Evolutionary conservation across 2,329 filamentous ascomycete genomes (phyloP).

Genomic region (Aureobasidium sp.): DNA sequence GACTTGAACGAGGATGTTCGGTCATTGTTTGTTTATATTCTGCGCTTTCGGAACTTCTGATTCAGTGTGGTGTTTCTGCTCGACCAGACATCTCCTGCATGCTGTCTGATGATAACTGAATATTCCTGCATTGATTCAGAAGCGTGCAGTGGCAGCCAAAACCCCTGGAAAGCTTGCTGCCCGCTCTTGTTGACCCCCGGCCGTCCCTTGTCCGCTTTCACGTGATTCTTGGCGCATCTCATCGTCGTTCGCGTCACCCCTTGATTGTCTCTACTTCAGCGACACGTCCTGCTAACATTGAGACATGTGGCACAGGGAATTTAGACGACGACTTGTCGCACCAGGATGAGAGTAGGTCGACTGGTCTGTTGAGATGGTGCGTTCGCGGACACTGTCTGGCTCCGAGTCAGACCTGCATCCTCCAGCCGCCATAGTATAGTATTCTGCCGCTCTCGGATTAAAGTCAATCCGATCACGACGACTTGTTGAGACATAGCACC

Average conservation of each 20-base stretch:
- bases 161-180: conserved; percentile 11
- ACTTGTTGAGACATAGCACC: background rate
- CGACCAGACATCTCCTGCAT: background rate
- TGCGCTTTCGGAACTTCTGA: background rate
- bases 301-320: background rate
- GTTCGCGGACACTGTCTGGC: background rate
- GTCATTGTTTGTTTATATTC: conserved; percentile 1
- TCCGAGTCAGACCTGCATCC: background rate
- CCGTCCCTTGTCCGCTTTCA: background rate
- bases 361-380: background rate
- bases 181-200: background rate
- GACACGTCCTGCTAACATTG: background rate
- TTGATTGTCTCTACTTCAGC: background rate
- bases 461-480: background rate
- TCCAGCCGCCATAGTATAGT: background rate
- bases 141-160: background rate
- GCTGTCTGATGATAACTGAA: background rate
- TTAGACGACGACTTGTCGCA: background rate
- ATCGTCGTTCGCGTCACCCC: background rate
- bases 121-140: background rate
- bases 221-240: background rate
- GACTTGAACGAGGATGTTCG: conserved; percentile 6
- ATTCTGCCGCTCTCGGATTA: background rate
- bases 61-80: background rate
- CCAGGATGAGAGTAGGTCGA: background rate